phyloP scores from a whole-genome alignment of 2,329 filamentous ascomycete species.

The Trichoderma pleuroti region DNA sequence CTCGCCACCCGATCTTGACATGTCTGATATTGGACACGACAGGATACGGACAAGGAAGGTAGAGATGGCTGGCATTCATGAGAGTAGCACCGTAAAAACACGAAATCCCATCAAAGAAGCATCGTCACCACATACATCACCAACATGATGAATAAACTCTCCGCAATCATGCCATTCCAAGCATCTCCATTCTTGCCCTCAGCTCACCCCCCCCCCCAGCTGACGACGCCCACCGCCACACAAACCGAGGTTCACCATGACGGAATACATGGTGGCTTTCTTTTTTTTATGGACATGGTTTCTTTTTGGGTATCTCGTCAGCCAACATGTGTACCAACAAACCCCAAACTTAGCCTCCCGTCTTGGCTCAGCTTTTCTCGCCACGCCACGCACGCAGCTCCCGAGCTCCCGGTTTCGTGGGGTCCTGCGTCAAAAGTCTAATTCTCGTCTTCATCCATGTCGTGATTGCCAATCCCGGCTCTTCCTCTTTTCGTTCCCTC shows the following conservation, averaged over 20 bases:
- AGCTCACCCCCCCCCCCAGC: not conserved
- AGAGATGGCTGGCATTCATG: not conserved
- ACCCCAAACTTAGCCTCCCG: not conserved
- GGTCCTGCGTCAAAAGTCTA: not conserved
- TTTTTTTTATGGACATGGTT: not conserved
- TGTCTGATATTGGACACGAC: not conserved
- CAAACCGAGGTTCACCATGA: not conserved
- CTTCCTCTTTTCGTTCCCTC: too few relatives aligned
- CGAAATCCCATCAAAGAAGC: not conserved
- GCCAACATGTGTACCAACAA: not conserved
- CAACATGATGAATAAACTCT: not conserved
- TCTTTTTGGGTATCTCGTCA: not conserved
- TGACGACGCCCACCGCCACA: conserved; percentile 3
- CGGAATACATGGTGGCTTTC: too few relatives aligned
- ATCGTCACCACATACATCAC: not conserved
- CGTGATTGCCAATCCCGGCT: not conserved
- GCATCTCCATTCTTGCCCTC: not conserved
- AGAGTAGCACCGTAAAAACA: not conserved
- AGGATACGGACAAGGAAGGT: not conserved
- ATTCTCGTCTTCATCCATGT: not conserved
- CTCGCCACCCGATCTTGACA: not conserved
- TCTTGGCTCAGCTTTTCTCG: not conserved
- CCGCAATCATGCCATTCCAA: not conserved
- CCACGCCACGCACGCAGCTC: not conserved
- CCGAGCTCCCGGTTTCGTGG: not conserved